These are phyloP conservation scores for Trichoderma virens DNA, from an alignment of 495 filamentous ascomycete species.

Conservation along the genomic window DNA sequence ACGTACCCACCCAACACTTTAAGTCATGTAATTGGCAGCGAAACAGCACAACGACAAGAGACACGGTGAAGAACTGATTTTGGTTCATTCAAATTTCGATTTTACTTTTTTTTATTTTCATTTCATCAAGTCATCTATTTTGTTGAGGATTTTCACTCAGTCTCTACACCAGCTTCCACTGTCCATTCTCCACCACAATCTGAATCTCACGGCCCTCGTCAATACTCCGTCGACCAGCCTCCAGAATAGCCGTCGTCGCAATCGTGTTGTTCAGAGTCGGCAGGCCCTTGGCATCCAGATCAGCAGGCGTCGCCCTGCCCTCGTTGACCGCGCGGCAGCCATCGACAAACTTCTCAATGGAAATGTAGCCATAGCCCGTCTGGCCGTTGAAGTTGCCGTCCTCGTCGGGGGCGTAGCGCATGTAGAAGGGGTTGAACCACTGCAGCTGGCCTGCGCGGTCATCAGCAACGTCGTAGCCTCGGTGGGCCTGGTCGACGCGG, in stretches of 20 bases:
- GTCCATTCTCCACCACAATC: constrained; percentile 55
- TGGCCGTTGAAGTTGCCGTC: constrained; percentile 91
- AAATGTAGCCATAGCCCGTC: constrained; percentile 86
- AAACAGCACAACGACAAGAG: no score
- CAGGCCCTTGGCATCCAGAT: constrained; percentile 70
- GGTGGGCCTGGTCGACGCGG: constrained; percentile 85
- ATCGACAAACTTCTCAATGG: constrained; percentile 93
- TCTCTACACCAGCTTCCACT: constrained; percentile 61
- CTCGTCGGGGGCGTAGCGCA: constrained; percentile 91
- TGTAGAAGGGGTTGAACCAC: constrained; percentile 95
- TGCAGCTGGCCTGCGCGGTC: constrained; percentile 59
- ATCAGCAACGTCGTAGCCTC: constrained; percentile 88
- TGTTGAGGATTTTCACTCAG: background rate
- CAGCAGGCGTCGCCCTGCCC: constrained; percentile 57
- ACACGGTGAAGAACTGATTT: no score
- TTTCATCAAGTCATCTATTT: background rate
- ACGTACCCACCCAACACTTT: no score
- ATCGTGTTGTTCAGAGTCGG: constrained; percentile 85
- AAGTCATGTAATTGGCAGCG: no score
- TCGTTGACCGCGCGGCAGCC: constrained; percentile 72
- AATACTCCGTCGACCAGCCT: constrained; percentile 73
- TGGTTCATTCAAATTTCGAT: no score
- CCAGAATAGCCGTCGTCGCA: constrained; percentile 82
- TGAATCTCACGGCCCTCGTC: constrained; percentile 72
- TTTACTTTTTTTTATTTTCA: background rate